Evolutionary conservation across 495 filamentous ascomycete species (phyloP).

Genomic region (Immersiella caudata): DNA sequence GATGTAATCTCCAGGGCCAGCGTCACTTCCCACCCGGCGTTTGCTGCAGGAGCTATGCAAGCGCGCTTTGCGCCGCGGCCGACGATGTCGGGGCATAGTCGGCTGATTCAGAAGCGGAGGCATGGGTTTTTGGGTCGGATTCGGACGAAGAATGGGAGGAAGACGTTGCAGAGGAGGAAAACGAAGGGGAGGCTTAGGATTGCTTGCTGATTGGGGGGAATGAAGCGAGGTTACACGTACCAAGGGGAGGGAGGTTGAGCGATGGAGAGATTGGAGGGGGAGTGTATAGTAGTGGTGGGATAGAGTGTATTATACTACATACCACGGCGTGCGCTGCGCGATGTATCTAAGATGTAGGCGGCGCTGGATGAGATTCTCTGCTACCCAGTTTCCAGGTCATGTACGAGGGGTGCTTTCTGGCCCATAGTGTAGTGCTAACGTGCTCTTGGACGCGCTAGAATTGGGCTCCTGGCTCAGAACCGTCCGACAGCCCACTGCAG

Average conservation of each 20-base stretch:
- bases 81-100: slow-evolving; percentile 44
- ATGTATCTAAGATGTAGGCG: background rate
- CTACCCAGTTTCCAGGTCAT: background rate
- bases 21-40: slow-evolving; percentile 45
- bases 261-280: background rate
- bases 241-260: background rate
- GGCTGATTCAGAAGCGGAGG: slow-evolving; percentile 53
- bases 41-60: slow-evolving; percentile 38
- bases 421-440: too few relatives aligned
- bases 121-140: slow-evolving; percentile 51
- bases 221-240: too few relatives aligned
- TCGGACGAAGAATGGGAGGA: slow-evolving; percentile 42
- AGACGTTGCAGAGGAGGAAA: slow-evolving; percentile 42
- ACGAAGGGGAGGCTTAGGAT: slow-evolving; percentile 43
- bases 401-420: too few relatives aligned
- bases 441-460: too few relatives aligned
- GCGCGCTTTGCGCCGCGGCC: slow-evolving; percentile 51
- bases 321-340: background rate
- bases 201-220: slow-evolving; percentile 35
- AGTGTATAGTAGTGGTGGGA: background rate
- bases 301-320: background rate
- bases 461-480: too few relatives aligned
- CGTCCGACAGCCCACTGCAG: too few relatives aligned
- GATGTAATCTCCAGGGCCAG: slow-evolving; percentile 45
- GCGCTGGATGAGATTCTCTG: background rate